Base-by-base conservation (phyloP, 768 basidiomycete genomes). In the Mycena capillaripes region DNA sequence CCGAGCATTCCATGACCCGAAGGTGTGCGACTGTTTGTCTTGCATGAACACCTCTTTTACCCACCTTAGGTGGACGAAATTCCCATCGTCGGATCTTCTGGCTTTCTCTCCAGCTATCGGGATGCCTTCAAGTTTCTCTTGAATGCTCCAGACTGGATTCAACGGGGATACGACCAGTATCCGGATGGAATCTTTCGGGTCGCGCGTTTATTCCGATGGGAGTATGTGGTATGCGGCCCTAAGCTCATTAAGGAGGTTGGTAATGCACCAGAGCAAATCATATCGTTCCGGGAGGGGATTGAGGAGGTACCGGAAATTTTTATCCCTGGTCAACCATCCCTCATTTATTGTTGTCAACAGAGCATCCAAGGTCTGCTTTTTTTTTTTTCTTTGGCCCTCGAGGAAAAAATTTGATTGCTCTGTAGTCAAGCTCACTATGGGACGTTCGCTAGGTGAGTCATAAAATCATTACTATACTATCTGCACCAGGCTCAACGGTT, bases 231-330 rank as follows among this genome's bases (percentile, higher is more conserved):
- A 7, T 74, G 77, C 19, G 77, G 75, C 16, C 76, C 75, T 0
- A 74, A 80, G 57, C 77, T 81, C 17, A 74, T 87, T 36, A 81
- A 87, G 21, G 87, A 89, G 50, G 12, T 88, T 17, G 78, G 80
- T n/a, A 83, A 76, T 53, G 82, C 83, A 0, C 75, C 84, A 0
- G 86, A 88, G 23, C 77, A 84, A 38, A 73, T 78, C 11, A 70
- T 88, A 17, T 87, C 86, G 1, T 81, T 84, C 36, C 0, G n/a
- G 1, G 84, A 81, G 23, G 81, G 80, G 0, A 23, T 73, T 0
- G 76, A 73, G 7, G 82, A 87, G 38, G 88, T 84, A 44, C 42
- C 16, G 76, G 16, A 21, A 9, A 25, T 17, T 11, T 16, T 8
- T 21, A 17, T 7, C 36, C 11, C 9, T 1, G 9, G 38, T 44